A percentile compares a stretch with the other conserved stretches of the same genome.
phyloP scores from a whole-genome alignment of 2,329 filamentous ascomycete genomes.

The Pseudogymnoascus sp. region DNA sequence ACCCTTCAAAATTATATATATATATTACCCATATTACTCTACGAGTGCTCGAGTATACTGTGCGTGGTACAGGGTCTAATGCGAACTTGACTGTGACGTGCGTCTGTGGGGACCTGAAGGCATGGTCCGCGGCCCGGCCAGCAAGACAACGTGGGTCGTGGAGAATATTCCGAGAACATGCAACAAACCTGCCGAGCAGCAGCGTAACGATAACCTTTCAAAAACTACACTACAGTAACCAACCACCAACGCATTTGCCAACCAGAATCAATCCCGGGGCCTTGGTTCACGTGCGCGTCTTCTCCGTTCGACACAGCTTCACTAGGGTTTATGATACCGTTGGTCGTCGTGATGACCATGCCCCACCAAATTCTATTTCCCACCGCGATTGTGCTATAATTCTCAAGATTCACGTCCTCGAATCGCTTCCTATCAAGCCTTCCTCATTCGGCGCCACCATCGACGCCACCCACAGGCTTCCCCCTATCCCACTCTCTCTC shows the following conservation, averaged over 20 bases:
- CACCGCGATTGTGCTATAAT: not conserved
- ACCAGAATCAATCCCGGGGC: not conserved
- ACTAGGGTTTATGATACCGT: not conserved
- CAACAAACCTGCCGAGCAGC: not conserved
- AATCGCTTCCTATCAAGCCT: not conserved
- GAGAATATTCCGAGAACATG: not conserved
- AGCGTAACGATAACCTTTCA: not conserved
- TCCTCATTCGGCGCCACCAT: not conserved
- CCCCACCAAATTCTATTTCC: not conserved
- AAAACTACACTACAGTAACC: not conserved
- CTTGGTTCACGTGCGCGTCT: not conserved
- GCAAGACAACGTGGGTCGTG: slow-evolving; percentile 1
- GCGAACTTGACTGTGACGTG: not conserved
- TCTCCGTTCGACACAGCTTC: not conserved
- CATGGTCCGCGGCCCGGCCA: slow-evolving; percentile 7
- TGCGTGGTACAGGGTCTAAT: not conserved
- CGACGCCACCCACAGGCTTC: slow-evolving; percentile 33
- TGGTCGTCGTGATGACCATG: not conserved
- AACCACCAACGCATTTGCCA: not conserved
- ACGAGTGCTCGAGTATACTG: not conserved
- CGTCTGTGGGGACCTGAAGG: not conserved
- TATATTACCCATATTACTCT: not conserved
- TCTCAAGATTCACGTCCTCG: not conserved
- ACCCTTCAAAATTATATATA: not conserved
- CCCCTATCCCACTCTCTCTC: slow-evolving; percentile 59